phyloP scores from a whole-genome alignment of 352 stramenopile species.

The Pythium brachiatum region DNA sequence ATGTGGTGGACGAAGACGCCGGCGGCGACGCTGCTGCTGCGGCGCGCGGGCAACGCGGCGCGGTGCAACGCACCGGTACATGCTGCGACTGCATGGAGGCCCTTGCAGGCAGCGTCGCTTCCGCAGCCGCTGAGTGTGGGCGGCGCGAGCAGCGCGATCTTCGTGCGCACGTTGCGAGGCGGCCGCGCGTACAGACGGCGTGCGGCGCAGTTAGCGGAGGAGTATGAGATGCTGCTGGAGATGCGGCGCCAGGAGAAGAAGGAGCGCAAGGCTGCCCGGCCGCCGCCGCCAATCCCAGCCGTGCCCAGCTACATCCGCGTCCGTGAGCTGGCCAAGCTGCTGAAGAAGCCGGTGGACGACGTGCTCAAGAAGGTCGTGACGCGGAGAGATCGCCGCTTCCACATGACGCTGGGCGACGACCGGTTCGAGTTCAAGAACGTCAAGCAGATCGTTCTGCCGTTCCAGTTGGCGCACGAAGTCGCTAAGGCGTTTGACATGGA shows the following conservation, averaged over 20 bases:
- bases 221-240: conserved; percentile 11
- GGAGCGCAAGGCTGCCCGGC: not conserved
- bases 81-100: not conserved
- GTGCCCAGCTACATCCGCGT: conserved; percentile 63
- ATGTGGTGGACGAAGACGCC: conserved; percentile 18
- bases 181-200: conserved; percentile 10
- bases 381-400: conserved; percentile 55
- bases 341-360: conserved; percentile 63
- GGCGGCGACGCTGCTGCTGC: not conserved
- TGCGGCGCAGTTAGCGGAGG: conserved; percentile 10
- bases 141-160: not conserved
- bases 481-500: conserved; percentile 39
- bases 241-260: conserved; percentile 19
- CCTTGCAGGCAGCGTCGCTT: not conserved
- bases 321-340: conserved; percentile 68
- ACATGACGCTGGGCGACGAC: conserved; percentile 44
- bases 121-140: not conserved
- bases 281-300: conserved; percentile 18
- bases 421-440: conserved; percentile 72
- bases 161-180: conserved; percentile 19
- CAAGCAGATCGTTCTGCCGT: conserved; percentile 74
- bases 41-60: not conserved
- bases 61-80: not conserved
- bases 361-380: conserved; percentile 62
- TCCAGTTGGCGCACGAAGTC: conserved; percentile 54